A percentile compares a stretch with the other conserved stretches of the same genome.
These are phyloP conservation scores for Coniochaeta pulveracea DNA, from an alignment of 2,329 filamentous ascomycete genomes.

Conservation along the genomic window DNA sequence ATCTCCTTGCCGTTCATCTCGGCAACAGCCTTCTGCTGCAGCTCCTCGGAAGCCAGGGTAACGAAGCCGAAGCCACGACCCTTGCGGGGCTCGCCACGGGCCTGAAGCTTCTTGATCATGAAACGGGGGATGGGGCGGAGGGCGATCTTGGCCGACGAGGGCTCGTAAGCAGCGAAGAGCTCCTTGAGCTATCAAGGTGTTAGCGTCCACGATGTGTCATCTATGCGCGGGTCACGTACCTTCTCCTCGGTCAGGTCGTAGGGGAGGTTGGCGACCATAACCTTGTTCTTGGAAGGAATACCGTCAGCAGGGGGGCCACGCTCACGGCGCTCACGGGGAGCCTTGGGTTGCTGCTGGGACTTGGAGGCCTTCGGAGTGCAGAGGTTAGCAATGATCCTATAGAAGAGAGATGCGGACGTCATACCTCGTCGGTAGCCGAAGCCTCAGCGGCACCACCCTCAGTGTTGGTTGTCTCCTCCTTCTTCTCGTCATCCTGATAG, in stretches of 20 bases:
- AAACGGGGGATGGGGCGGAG: conserved; percentile 97
- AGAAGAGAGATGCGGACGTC: too few species aligned
- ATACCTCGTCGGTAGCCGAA: conserved; percentile 38
- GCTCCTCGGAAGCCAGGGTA: conserved; percentile 85
- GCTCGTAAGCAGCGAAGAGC: conserved; percentile 86
- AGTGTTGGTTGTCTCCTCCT: conserved; percentile 30
- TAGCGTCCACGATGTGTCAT: conserved; percentile 7
- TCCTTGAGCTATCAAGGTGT: conserved; percentile 68
- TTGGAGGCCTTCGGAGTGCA: conserved; percentile 26
- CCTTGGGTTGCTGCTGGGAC: conserved; percentile 40
- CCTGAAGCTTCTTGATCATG: conserved; percentile 99
- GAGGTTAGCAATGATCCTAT: conserved; percentile 44
- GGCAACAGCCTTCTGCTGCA: conserved; percentile 89
- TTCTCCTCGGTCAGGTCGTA: conserved; percentile 97
- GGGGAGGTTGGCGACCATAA: conserved; percentile 99
- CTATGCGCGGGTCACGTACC: conserved; percentile 39
- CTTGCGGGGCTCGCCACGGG: conserved; percentile 95
- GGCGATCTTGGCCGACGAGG: conserved; percentile 93
- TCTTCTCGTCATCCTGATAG: conserved; percentile 22
- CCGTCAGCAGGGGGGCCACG: conserved; percentile 95
- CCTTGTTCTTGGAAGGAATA: conserved; percentile 97
- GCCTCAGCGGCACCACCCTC: conserved; percentile 34
- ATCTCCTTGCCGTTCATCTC: conserved; percentile 99
- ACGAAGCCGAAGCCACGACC: conserved; percentile 98
- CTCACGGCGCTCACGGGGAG: conserved; percentile 52